Evolutionary conservation across 495 filamentous ascomycete species (phyloP), one percentile per base, ranked within the genome.

Genomic region (Immersiella caudata): DNA sequence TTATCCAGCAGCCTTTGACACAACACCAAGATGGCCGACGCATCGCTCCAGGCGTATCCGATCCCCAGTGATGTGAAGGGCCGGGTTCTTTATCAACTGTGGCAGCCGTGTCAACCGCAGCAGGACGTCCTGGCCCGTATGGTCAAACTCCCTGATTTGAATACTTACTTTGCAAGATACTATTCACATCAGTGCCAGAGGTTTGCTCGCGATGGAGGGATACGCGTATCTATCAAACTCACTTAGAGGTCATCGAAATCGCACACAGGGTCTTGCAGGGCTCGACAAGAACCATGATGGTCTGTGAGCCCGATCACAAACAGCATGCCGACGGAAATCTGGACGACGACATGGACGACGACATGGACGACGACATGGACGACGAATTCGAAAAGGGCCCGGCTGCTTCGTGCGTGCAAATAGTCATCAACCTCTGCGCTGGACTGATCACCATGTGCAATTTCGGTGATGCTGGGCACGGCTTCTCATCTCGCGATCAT

Each of bases 381-480:
- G 35, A 40, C 2, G 0, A 16, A 2, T 22, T 40, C 0, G 8
- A 33, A 33, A 3, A 4, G 29, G 24, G 12, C 5, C n/a, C 29
- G 5, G 20, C 1, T 6, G 33, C 14, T 9, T 12, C 56, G 22
- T 0, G n/a, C 24, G 52, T 35, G 12, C 5, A 61, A 22, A 50
- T 50, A 4, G 50, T 54, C 22, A 25, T 70, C 21, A 49, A 70
- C 46, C 20, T 70, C 11, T 60, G 55, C 22, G 65, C 46, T 6
- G 29, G 65, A 16, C n/a, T 70, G 22, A 26, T 68, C 9, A 7
- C 57, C 21, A 67, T 70, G 65, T 46, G 27, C 46, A 61, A 70
- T 7, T 26, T 65, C 14, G 65, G 69, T 12, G 33, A 25, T 0
- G 2, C 25, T 14, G 18, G 51, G 50, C 65, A 35, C 49, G 35